phyloP scores from a whole-genome alignment of 2,329 filamentous ascomycete species.

The Colletotrichum viniferum region DNA sequence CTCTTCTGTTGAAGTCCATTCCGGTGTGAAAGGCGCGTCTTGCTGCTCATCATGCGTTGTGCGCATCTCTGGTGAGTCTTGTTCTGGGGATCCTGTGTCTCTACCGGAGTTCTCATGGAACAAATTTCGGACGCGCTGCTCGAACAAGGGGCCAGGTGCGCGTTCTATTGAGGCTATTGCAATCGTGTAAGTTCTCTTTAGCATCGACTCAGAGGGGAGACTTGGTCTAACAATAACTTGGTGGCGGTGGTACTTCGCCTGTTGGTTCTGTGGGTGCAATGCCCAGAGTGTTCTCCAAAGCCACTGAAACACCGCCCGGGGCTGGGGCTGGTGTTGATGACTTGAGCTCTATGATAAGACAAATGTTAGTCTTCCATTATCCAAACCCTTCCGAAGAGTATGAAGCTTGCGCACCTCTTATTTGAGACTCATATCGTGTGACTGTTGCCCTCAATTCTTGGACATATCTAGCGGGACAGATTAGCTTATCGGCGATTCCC shows the following conservation, averaged over 20 bases:
- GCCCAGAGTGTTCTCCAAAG: not conserved
- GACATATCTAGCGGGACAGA: not conserved
- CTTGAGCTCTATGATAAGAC: not conserved
- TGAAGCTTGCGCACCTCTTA: not conserved
- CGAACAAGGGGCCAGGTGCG: constrained; percentile 7
- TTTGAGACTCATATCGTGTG: constrained; percentile 7
- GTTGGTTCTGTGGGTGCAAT: constrained; percentile 12
- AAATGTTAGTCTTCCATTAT: not conserved
- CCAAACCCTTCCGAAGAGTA: rapidly evolving
- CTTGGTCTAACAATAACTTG: not conserved
- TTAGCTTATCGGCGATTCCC: not conserved
- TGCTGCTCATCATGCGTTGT: not conserved
- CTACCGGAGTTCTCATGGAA: constrained; percentile 15
- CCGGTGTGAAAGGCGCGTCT: constrained; percentile 9
- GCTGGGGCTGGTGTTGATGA: not conserved
- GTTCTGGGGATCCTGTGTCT: constrained; percentile 4
- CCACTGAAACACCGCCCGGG: not conserved
- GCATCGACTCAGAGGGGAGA: not conserved
- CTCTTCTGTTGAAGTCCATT: constrained; percentile 17
- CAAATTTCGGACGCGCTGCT: constrained; percentile 4
- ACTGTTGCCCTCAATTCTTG: constrained; percentile 9
- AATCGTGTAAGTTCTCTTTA: not conserved
- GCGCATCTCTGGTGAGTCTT: not conserved
- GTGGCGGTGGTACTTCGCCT: constrained; percentile 13
- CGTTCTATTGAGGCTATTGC: constrained; percentile 11